A percentile compares a stretch with the other conserved stretches of the same genome.
These are phyloP conservation scores for Hypoxylon sp. DNA, from an alignment of 2,329 filamentous ascomycete species.

Conservation along the genomic window DNA sequence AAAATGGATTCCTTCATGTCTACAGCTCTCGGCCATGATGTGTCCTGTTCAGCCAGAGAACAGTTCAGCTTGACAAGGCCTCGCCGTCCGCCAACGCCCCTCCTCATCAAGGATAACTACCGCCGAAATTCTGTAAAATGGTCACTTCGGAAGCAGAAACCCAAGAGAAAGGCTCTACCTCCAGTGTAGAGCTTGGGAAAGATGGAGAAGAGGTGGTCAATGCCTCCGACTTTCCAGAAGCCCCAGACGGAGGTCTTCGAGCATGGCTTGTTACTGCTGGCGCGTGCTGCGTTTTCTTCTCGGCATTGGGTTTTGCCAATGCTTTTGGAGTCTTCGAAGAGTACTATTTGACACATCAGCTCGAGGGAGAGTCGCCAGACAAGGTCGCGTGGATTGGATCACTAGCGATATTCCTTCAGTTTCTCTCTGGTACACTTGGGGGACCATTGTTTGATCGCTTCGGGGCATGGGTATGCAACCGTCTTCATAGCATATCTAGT, in stretches of 20 bases:
- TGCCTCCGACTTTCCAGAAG: constrained; percentile 14
- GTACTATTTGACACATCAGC: constrained; percentile 50
- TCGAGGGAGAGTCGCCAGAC: constrained; percentile 46
- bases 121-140: constrained; percentile 16
- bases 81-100: background rate
- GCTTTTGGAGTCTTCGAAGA: constrained; percentile 56
- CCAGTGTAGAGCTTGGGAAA: background rate
- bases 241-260: constrained; percentile 48
- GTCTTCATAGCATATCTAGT: background rate
- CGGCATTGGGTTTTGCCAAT: constrained; percentile 53
- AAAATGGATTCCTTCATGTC: constrained; percentile 7
- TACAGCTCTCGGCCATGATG: background rate
- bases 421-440: constrained; percentile 47
- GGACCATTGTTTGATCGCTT: constrained; percentile 56
- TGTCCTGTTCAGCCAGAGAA: constrained; percentile 4
- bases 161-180: constrained; percentile 7
- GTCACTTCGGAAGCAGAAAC: constrained; percentile 13
- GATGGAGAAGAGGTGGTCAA: background rate
- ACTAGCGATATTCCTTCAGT: constrained; percentile 49
- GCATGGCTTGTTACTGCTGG: constrained; percentile 49
- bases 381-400: constrained; percentile 56
- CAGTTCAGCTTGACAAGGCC: background rate
- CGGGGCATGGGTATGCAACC: constrained; percentile 52
- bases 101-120: constrained; percentile 7
- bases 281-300: constrained; percentile 49